Base-by-base conservation (phyloP, 441 rosid species). In the Adansonia grandidieri region DNA sequence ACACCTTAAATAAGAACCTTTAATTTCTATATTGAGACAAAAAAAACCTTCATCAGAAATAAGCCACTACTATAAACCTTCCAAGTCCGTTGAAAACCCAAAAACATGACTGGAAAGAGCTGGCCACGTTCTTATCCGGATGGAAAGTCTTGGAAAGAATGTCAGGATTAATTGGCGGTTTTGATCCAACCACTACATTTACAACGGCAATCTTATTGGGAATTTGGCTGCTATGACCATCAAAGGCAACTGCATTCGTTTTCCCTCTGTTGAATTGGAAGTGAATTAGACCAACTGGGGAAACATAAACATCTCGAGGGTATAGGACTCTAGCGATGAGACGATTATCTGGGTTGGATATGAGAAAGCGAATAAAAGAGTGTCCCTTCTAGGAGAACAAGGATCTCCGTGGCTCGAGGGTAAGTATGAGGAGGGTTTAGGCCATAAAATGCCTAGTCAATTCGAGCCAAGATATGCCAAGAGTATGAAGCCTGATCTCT, bases 391-490 rank as follows among this genome's bases (percentile, higher is more conserved):
- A 65, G 6, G 2, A 40, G 22, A 40, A 65, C 48, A 2, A 65
- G 13, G 70, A 65, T 65, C 48, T 15, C 70, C 0, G 20, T 14
- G 22, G 24, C 50, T 0, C 70, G 50, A 37, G 50, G 70, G 47
- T 65, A 50, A n/a, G 24, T 65, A 17, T 65, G 70, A 40, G 50
- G 70, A 40, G 70, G 70, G 70, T 65, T 65, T 40, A 37, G 13
- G 22, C 47, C 70, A 37, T 65, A 15, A n/a, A 48, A 22, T 2
- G 22, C 24, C 3, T 3, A 42, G 50, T 65, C 24, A 42, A 65
- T n/a, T 40, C 51, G 71, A n/a, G 71, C 71, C 51, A 65, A 65
- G 71, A 40, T 65, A 65, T 65, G 1, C 71, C 71, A 65, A 65
- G 51, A 7, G 51, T 15, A 9, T 9, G n/a, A n/a, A 65, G 71